Conservation (phyloP, 2,329 filamentous ascomycete species). For the Diplodia intermedia region DNA sequence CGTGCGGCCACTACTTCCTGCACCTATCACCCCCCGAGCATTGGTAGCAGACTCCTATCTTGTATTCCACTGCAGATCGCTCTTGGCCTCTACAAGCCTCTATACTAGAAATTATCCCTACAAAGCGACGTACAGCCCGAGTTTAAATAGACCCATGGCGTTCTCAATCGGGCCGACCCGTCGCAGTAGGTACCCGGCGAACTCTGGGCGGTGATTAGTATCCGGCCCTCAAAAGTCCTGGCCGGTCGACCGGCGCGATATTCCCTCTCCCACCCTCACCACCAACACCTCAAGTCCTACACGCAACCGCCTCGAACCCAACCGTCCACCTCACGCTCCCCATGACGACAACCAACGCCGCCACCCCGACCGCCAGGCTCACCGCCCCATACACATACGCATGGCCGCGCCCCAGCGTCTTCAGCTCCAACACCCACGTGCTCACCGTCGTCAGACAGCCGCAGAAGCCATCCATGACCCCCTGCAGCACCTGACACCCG, state of each 20-base stretch:
- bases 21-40: background rate
- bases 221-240: background rate
- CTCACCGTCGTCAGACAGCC: conserved; percentile 57
- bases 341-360: conserved; percentile 72
- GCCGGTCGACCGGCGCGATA: background rate
- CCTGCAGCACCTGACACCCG: conserved; percentile 50
- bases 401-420: conserved; percentile 52
- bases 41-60: background rate
- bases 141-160: background rate
- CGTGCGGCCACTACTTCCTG: background rate
- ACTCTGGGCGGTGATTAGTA: background rate
- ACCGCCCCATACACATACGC: conserved; percentile 72
- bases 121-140: background rate
- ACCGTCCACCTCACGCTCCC: conserved; percentile 71
- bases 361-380: conserved; percentile 68
- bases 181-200: background rate
- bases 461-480: conserved; percentile 58
- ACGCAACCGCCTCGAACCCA: conserved; percentile 23
- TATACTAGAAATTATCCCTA: background rate
- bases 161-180: background rate
- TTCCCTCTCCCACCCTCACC: background rate
- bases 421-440: conserved; percentile 56
- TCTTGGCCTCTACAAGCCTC: background rate
- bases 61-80: background rate
- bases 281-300: conserved; percentile 13